These are phyloP conservation scores for Beauveria brongniartii DNA, from an alignment of 2,329 filamentous ascomycete genomes.

Conservation along the genomic window DNA sequence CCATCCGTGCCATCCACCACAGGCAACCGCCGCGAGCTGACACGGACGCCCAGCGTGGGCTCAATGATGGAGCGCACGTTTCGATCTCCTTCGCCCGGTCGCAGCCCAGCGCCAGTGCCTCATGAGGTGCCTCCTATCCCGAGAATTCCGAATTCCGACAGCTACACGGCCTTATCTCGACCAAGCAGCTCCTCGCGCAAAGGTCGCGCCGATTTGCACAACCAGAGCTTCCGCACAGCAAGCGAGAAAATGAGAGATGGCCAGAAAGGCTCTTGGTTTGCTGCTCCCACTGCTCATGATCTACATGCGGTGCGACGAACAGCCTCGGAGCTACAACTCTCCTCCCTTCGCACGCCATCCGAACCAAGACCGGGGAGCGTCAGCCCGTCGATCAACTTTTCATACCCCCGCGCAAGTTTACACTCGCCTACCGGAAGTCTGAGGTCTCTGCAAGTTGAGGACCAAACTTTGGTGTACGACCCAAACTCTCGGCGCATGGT, in stretches of 20 bases:
- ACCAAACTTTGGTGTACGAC: constrained; percentile 50
- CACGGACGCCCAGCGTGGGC: constrained; percentile 59
- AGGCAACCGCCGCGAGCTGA: constrained; percentile 43
- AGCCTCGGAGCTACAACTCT: constrained; percentile 31
- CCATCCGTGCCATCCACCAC: constrained; percentile 62
- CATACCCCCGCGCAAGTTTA: constrained; percentile 42
- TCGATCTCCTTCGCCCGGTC: constrained; percentile 60
- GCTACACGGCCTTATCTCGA: constrained; percentile 18
- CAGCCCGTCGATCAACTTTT: constrained; percentile 51
- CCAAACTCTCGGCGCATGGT: constrained; percentile 59
- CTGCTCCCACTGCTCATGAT: constrained; percentile 34
- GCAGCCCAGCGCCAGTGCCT: constrained; percentile 31
- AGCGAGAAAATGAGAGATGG: constrained; percentile 42
- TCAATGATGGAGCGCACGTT: constrained; percentile 91
- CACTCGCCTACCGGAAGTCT: constrained; percentile 25
- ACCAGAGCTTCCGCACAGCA: constrained; percentile 43
- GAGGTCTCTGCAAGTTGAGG: constrained; percentile 14
- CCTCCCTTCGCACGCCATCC: constrained; percentile 19
- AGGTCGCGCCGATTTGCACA: constrained; percentile 34
- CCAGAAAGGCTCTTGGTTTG: constrained; percentile 40
- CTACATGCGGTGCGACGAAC: constrained; percentile 36
- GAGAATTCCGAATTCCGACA: constrained; percentile 50
- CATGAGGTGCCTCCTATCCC: constrained; percentile 66
- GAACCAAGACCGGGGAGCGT: constrained; percentile 34
- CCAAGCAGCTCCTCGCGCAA: constrained; percentile 17